Conservation (phyloP, 768 basidiomycete genomes). For the Leccinum incarnatum region DNA sequence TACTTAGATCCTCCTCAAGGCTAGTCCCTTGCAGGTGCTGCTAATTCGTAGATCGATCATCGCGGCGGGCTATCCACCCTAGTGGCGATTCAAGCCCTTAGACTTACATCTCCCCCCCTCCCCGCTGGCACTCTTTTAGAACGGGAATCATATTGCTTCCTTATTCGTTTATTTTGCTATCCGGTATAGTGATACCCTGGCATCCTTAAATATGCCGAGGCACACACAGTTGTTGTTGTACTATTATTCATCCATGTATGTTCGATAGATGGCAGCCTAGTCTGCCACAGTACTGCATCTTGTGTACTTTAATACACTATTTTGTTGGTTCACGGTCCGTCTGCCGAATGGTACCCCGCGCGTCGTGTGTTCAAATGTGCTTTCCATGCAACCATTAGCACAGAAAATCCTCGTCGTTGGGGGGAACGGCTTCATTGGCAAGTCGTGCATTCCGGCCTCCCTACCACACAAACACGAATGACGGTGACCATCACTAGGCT, state of each 20-base stretch:
- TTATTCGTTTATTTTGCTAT: slow-evolving; percentile 15
- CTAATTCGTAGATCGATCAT: slow-evolving; percentile 1
- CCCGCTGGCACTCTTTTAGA: slow-evolving; percentile 1
- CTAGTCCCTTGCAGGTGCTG: slow-evolving; percentile 27
- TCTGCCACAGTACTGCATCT: neutral
- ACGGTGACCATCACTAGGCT: slow-evolving; percentile 53
- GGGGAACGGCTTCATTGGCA: slow-evolving; percentile 98
- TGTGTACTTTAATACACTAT: slow-evolving; percentile 1
- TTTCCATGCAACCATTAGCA: slow-evolving; percentile 28
- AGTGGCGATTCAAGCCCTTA: slow-evolving; percentile 36
- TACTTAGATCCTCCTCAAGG: slow-evolving; percentile 9
- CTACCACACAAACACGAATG: neutral
- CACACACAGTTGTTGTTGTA: slow-evolving; percentile 4
- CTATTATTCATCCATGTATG: neutral
- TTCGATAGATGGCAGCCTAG: neutral
- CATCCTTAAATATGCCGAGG: slow-evolving; percentile 5
- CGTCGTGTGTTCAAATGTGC: neutral
- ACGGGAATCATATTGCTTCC: neutral
- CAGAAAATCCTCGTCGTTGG: slow-evolving; percentile 88
- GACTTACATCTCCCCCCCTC: neutral
- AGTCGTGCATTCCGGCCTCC: slow-evolving; percentile 7
- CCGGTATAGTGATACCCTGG: slow-evolving; percentile 10
- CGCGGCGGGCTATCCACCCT: slow-evolving; percentile 35
- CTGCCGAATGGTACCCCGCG: neutral
- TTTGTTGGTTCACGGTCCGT: neutral